A percentile compares a stretch with the other conserved stretches of the same genome.
phyloP scores from a whole-genome alignment of 768 basidiomycete species.

The Rubroboletus satanas region DNA sequence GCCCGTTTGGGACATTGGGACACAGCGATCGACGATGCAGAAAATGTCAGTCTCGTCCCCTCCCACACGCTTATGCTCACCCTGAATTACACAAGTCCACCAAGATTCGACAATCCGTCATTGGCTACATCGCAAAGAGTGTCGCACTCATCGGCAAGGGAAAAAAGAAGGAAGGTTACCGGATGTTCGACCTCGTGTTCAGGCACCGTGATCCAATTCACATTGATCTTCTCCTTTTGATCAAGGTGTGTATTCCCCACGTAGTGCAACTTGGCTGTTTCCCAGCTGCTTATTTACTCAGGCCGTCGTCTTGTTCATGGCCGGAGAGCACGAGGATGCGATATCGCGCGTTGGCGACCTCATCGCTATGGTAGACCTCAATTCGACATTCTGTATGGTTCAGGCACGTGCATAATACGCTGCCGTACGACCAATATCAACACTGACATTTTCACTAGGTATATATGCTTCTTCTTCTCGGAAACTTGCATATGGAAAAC shows the following conservation, averaged over 20 bases:
- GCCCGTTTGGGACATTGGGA: constrained; percentile 6
- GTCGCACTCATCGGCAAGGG: neutral
- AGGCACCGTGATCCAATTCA: neutral
- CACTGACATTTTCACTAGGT: too few relatives aligned
- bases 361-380: too few relatives aligned
- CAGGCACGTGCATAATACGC: too few relatives aligned
- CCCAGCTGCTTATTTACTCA: too few relatives aligned
- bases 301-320: too few relatives aligned
- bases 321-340: too few relatives aligned
- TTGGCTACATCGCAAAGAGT: constrained; percentile 5
- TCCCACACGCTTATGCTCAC: neutral
- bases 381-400: too few relatives aligned
- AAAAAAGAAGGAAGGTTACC: neutral
- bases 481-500: too few relatives aligned
- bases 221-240: neutral
- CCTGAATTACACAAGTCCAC: neutral
- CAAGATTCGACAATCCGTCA: neutral
- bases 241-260: neutral
- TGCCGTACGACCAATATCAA: too few relatives aligned
- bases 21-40: neutral
- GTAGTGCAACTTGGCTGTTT: too few relatives aligned
- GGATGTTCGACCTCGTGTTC: constrained; percentile 5
- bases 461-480: too few relatives aligned
- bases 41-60: neutral
- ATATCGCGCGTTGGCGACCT: too few relatives aligned